Evolutionary conservation across 805 yeast genomes (phyloP).

Genomic region (Cyberlindnera amylophila): DNA sequence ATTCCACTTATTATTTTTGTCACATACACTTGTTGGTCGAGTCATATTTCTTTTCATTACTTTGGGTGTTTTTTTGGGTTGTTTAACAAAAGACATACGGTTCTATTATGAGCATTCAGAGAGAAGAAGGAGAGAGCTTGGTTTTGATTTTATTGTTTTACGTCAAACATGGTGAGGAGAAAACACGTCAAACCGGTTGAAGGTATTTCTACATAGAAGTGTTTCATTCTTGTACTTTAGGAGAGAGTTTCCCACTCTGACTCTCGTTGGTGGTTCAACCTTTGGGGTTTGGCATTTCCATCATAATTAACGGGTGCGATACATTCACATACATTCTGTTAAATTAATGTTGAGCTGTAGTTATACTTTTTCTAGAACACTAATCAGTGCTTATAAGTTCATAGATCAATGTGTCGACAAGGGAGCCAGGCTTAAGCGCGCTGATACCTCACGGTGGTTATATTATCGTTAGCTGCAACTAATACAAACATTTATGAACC

Average conservation of each 20-base stretch:
- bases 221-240: conserved; percentile 10
- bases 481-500: no score
- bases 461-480: no score
- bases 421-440: no score
- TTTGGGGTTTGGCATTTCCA: conserved; percentile 10
- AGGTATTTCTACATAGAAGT: conserved; percentile 13
- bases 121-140: conserved; percentile 2
- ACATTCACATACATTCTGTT: no score
- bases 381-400: no score
- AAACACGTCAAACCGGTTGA: conserved; percentile 10
- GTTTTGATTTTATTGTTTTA: conserved; percentile 2
- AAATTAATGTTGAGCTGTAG: no score
- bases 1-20: conserved; percentile 1
- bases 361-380: no score
- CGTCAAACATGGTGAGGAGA: conserved; percentile 12
- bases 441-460: no score
- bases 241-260: conserved; percentile 2
- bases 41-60: conserved; percentile 4
- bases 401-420: no score
- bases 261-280: conserved; percentile 2
- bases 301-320: conserved; percentile 12
- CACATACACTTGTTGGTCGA: conserved; percentile 2
- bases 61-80: conserved; percentile 7
- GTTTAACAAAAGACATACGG: conserved; percentile 2
- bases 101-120: conserved; percentile 3